phyloP scores from a whole-genome alignment of 1,284 basidiomycete genomes.

The Ceratobasidium sp. region DNA sequence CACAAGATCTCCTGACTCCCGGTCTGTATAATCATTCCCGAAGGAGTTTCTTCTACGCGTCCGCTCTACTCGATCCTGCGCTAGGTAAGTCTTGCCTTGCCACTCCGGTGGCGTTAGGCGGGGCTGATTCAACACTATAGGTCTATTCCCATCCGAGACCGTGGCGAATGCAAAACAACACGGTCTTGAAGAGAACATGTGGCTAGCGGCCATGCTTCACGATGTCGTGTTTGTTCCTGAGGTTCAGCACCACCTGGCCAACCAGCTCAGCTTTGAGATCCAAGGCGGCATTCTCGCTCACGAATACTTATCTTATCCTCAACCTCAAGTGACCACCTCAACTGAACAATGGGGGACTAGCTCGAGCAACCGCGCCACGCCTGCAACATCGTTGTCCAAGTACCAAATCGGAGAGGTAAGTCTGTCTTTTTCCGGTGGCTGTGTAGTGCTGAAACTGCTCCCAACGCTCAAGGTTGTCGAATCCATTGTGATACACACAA shows the following conservation, averaged over 20 bases:
- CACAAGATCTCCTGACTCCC: slow-evolving; percentile 33
- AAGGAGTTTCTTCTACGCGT: slow-evolving; percentile 37
- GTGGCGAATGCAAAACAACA: slow-evolving; percentile 22
- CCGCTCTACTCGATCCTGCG: slow-evolving; percentile 31
- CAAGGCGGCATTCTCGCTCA: slow-evolving; percentile 41
- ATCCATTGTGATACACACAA: slow-evolving; percentile 34
- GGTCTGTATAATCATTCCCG: slow-evolving; percentile 31
- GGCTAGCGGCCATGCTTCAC: slow-evolving; percentile 41
- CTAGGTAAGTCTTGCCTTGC: neutral
- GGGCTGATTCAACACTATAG: neutral
- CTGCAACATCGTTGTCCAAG: slow-evolving; percentile 12
- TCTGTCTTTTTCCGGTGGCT: neutral
- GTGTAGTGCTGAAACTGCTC: neutral
- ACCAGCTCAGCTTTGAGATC: slow-evolving; percentile 38
- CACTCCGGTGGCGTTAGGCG: neutral
- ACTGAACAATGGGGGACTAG: slow-evolving; percentile 33
- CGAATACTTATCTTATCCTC: slow-evolving; percentile 30
- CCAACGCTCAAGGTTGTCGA: slow-evolving; percentile 24
- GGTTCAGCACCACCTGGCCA: slow-evolving; percentile 25
- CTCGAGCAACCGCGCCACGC: slow-evolving; percentile 15
- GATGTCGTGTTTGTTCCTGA: slow-evolving; percentile 32
- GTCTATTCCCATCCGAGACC: slow-evolving; percentile 11
- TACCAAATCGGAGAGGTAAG: slow-evolving; percentile 40
- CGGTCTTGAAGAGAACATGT: slow-evolving; percentile 40
- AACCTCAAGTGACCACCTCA: slow-evolving; percentile 16